A percentile compares a stretch with the other conserved stretches of the same genome.
Evolutionary conservation across 2,329 filamentous ascomycete species (phyloP).

Genomic region (Arthrobotrys musiformis): DNA sequence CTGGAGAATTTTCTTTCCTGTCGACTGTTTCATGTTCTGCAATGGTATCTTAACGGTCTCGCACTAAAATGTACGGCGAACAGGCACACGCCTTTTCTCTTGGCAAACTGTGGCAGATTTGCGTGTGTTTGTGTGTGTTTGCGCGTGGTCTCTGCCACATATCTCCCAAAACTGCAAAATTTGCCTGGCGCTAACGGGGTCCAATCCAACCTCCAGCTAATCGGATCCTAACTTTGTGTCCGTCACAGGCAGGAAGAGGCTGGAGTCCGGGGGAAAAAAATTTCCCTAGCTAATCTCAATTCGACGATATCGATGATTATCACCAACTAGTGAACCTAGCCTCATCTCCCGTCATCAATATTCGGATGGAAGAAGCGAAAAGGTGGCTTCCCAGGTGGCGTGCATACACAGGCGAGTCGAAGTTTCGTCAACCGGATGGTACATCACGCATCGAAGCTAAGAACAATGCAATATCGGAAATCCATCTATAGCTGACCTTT

Average conservation of each 20-base stretch:
- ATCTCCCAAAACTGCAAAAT: constrained; percentile 18
- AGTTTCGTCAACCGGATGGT: constrained; percentile 3
- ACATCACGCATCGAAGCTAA: constrained; percentile 1
- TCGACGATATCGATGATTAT: constrained; percentile 7
- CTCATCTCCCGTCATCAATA: constrained; percentile 3
- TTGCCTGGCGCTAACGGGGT: constrained; percentile 39
- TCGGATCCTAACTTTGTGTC: constrained; percentile 23
- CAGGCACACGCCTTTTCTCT: constrained; percentile 21
- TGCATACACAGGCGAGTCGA: constrained; percentile 8
- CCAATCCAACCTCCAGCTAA: constrained; percentile 20
- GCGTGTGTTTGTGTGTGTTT: no score
- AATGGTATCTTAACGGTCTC: constrained; percentile 18
- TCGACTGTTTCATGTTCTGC: constrained; percentile 54
- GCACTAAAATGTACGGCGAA: constrained; percentile 41
- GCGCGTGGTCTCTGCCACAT: constrained; percentile 18
- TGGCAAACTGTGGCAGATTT: constrained; percentile 17
- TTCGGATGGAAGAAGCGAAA: constrained; percentile 25
- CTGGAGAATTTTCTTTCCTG: constrained; percentile 31
- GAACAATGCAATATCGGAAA: not conserved
- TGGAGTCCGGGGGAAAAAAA: constrained; percentile 15
- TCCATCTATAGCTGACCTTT: not conserved
- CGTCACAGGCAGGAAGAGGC: constrained; percentile 26
- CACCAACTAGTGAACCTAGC: not conserved
- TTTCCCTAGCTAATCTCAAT: constrained; percentile 7
- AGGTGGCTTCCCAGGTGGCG: constrained; percentile 10